A percentile compares a stretch with the other conserved stretches of the same genome.
These are phyloP conservation scores for Cladorrhinum samala DNA, from an alignment of 495 filamentous ascomycete species.

Conservation along the genomic window DNA sequence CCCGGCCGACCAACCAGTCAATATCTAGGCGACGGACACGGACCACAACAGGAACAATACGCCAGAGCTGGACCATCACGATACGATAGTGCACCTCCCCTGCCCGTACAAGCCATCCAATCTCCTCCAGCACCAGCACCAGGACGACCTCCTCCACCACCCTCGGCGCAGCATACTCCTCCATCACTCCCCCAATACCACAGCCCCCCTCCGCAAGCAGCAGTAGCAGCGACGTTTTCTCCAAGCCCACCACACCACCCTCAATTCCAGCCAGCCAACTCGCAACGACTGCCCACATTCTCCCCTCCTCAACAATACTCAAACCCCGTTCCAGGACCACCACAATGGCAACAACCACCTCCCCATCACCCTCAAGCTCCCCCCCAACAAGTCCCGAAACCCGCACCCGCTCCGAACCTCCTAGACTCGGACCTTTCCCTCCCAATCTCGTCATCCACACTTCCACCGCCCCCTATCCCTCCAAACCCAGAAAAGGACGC, in stretches of 20 bases:
- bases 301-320: constrained; percentile 21
- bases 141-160: neutral
- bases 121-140: constrained; percentile 6
- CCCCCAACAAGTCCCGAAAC: neutral
- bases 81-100: constrained; percentile 38
- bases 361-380: neutral
- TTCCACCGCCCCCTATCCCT: constrained; percentile 73
- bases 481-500: constrained; percentile 96
- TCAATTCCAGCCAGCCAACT: constrained; percentile 20
- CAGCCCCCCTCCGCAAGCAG: constrained; percentile 28
- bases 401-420: constrained; percentile 57
- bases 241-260: too few relatives aligned
- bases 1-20: constrained; percentile 24
- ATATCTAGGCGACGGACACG: constrained; percentile 14
- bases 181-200: constrained; percentile 23
- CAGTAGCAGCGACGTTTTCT: too few relatives aligned
- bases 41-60: constrained; percentile 22
- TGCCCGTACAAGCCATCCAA: constrained; percentile 27
- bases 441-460: constrained; percentile 46
- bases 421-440: constrained; percentile 59
- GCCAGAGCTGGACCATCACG: constrained; percentile 28
- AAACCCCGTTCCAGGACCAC: constrained; percentile 3
- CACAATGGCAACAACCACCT: neutral
- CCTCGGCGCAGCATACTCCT: constrained; percentile 6
- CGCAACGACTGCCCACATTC: constrained; percentile 23